These are phyloP conservation scores for Vigna nakashimae DNA, from an alignment of 306 rosid species.

Conservation along the genomic window DNA sequence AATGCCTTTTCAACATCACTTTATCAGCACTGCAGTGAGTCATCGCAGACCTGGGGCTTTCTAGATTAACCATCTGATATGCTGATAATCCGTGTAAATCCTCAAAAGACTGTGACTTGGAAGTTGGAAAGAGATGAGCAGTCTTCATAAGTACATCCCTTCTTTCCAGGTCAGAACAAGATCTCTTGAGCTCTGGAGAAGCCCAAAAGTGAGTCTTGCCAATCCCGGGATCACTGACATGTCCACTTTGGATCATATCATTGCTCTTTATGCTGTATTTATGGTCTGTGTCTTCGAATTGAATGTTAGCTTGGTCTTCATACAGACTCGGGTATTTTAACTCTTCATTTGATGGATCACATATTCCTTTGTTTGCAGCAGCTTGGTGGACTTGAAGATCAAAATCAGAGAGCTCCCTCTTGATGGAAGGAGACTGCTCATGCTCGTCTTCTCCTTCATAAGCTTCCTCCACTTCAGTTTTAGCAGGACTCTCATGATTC, in stretches of 20 bases:
- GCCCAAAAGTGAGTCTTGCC: constrained; percentile 64
- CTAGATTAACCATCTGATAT: constrained; percentile 53
- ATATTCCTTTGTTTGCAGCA: constrained; percentile 48
- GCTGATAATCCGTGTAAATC: constrained; percentile 64
- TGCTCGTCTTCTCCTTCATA: constrained; percentile 90
- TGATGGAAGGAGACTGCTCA: constrained; percentile 63
- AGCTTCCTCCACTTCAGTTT: constrained; percentile 62
- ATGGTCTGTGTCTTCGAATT: constrained; percentile 46
- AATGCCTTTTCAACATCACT: constrained; percentile 86
- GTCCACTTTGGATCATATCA: constrained; percentile 66
- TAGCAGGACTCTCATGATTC: constrained; percentile 59
- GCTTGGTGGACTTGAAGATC: constrained; percentile 61
- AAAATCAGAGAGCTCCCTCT: constrained; percentile 60
- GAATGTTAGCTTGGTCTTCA: constrained; percentile 42
- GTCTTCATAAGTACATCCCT: constrained; percentile 57
- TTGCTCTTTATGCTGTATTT: constrained; percentile 43
- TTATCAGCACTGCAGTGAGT: constrained; percentile 82
- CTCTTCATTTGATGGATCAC: constrained; percentile 46
- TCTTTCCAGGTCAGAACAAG: constrained; percentile 91
- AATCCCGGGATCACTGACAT: constrained; percentile 90
- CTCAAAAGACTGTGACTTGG: constrained; percentile 61
- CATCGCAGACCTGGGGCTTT: constrained; percentile 73
- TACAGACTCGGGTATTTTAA: constrained; percentile 35
- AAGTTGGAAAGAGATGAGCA: constrained; percentile 55
- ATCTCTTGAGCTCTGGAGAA: constrained; percentile 72